Base-by-base conservation (phyloP, 768 basidiomycete species). In the Lyophyllum semitale region DNA sequence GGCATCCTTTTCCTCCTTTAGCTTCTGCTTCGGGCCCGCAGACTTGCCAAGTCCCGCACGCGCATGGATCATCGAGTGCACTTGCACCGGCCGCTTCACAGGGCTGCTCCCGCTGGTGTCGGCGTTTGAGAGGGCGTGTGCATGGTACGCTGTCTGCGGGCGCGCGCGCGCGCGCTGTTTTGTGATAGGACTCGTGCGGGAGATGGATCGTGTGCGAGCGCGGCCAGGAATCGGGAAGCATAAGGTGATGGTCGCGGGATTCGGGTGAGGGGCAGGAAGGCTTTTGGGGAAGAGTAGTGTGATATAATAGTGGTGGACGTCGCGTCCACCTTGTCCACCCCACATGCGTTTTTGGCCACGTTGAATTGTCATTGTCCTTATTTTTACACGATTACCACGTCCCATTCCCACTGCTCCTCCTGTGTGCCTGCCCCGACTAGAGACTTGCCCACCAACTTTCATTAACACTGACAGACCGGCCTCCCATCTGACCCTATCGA, bases 61-160 rank as follows among this genome's bases (percentile, higher is more conserved):
- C 15, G 59, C 51, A 29, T 50, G 53, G 7, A 58, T 20, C 17
- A 37, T 43, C 0, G 51, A 33, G 9, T 56, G 55, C 23, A 60
- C 55, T 4, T 27, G 49, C 26, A 48, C 27, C 15, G 18, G 9
- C 30, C 18, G 13, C 20, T 35, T 13, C 40, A 17, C 26, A 3
- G 11, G 30, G 23, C 44, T 27, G 18, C 20, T 23, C 8, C n/a
- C 35, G 27, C 47, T 42, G 8, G 33, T 68, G 65, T 26, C 68
- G 57, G 41, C 70, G 59, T 50, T 70, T 62, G 18, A 67, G 64
- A 42, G 65, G 51, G 48, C 59, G 63, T 66, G 54, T 57, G 72
- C 62, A 38, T 60, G 66, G 64, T 63, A 64, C 33, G 68, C 69
- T 12, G 68, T 63, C 29, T 63, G 66, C 45, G 73, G 66, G 27